These are phyloP conservation scores for Penicillium sp. DNA, from an alignment of 2,329 filamentous ascomycete genomes.

Conservation along the genomic window DNA sequence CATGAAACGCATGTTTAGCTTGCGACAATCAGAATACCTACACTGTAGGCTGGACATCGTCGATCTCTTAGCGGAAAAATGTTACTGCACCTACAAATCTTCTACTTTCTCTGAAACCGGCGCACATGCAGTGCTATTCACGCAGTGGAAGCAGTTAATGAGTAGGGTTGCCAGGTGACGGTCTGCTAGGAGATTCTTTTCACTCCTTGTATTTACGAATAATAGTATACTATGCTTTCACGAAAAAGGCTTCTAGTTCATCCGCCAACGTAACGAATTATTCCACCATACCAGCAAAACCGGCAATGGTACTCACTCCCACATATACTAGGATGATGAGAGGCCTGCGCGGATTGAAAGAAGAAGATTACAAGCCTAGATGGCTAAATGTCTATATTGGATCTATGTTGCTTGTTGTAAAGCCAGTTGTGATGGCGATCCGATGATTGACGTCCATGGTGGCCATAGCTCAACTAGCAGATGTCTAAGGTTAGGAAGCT, in stretches of 20 bases:
- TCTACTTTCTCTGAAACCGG: conserved; percentile 11
- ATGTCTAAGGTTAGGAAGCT: neutral
- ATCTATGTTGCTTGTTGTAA: conserved; percentile 2
- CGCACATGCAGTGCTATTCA: neutral
- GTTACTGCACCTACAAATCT: too few species aligned
- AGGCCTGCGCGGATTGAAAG: neutral
- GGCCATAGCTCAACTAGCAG: conserved; percentile 2
- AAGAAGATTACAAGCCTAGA: neutral
- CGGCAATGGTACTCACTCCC: neutral
- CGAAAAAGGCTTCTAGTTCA: neutral
- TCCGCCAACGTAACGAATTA: neutral
- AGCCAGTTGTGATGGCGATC: conserved; percentile 4
- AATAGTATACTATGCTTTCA: neutral
- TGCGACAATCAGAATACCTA: too few species aligned
- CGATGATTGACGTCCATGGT: neutral
- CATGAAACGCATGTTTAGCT: too few species aligned
- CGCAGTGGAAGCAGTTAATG: neutral
- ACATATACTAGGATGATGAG: neutral
- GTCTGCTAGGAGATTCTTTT: neutral
- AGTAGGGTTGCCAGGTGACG: neutral
- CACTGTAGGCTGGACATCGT: too few species aligned
- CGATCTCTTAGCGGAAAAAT: too few species aligned
- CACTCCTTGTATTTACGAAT: neutral
- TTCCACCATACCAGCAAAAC: neutral
- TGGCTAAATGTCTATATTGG: conserved; percentile 7